Base-by-base conservation (phyloP, 306 rosid genomes). In the Fragaria nilgerrensis region DNA sequence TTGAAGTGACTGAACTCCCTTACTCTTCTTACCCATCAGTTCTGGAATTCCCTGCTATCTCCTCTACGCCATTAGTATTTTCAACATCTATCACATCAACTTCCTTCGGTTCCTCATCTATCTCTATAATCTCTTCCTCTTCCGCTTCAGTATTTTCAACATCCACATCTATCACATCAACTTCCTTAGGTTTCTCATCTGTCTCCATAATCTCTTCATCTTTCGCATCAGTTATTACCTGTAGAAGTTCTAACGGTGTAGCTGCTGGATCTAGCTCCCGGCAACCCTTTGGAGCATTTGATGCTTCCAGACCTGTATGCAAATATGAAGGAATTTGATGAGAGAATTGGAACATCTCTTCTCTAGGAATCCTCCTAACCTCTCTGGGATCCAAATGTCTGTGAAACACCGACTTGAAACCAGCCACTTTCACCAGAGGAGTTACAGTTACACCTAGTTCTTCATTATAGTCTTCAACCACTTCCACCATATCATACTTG, bases 191-290 rank as follows among this genome's bases (percentile, higher is more conserved):
- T 56, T 48, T 48, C 53, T 82, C 85, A 76, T 74, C 87, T n/a
- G 2, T 27, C 81, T 76, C 85, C 39, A 34, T 43, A 72, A 65
- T 71, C 74, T 87, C 90, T 80, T 82, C 92, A 52, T 64, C 86
- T 78, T 84, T 86, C 20, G 72, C 83, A 78, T 78, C 88, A 66
- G 84, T 48, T 74, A 89, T 81, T 2, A 92, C 84, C 78, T 89
- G 87, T 70, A 92, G 93, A 84, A 92, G 91, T 41, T 95, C 91
- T 10, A 59, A 27, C 8, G 99, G 97, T 52, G 88, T 89, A 65
- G 97, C 93, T 48, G 97, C 97, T 48, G 99, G 97, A 75, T 95
- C 97, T 84, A 95, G 88, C 85, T 92, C 99, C 86, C 95, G 82
- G 78, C 97, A 95, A 84, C 97, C 97, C 76, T 82, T 90, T 72